Evolutionary conservation across 345 rosid species (phyloP).

Genomic region (Theobroma cacao): DNA sequence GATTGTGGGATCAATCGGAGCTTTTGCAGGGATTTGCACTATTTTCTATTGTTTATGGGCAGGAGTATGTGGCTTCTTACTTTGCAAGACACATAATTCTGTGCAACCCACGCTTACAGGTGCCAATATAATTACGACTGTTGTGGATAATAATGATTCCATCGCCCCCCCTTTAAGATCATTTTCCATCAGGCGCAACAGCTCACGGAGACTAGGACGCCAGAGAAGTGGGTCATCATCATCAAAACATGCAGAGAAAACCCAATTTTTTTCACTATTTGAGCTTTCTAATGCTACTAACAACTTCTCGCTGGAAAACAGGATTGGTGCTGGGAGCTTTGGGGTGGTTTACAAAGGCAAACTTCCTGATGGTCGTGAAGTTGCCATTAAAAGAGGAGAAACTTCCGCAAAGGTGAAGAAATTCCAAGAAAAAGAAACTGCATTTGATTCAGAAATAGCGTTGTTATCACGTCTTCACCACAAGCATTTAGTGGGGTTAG

Average conservation of each 20-base stretch:
- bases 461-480: conserved; percentile 53
- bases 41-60: conserved; percentile 34
- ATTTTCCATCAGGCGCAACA: conserved; percentile 23
- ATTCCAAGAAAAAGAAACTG: conserved; percentile 46
- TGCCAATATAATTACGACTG: neutral
- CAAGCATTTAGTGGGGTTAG: conserved; percentile 54
- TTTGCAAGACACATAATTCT: conserved; percentile 8
- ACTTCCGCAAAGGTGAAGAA: conserved; percentile 18
- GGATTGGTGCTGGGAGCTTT: conserved; percentile 59
- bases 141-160: conserved; percentile 12
- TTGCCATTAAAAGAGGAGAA: conserved; percentile 63
- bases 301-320: conserved; percentile 42
- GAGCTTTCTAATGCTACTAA: conserved; percentile 47
- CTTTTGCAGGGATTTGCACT: conserved; percentile 39
- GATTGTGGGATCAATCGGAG: conserved; percentile 49
- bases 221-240: conserved; percentile 48
- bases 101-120: conserved; percentile 18
- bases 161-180: conserved; percentile 20
- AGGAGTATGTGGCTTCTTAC: conserved; percentile 19
- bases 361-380: conserved; percentile 50
- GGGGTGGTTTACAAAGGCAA: conserved; percentile 52
- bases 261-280: conserved; percentile 33
- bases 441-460: conserved; percentile 55
- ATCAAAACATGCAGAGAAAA: conserved; percentile 30
- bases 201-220: conserved; percentile 28